Evolutionary conservation across 2,329 filamentous ascomycete genomes (phyloP).

Genomic region (Fusarium verrucosum): DNA sequence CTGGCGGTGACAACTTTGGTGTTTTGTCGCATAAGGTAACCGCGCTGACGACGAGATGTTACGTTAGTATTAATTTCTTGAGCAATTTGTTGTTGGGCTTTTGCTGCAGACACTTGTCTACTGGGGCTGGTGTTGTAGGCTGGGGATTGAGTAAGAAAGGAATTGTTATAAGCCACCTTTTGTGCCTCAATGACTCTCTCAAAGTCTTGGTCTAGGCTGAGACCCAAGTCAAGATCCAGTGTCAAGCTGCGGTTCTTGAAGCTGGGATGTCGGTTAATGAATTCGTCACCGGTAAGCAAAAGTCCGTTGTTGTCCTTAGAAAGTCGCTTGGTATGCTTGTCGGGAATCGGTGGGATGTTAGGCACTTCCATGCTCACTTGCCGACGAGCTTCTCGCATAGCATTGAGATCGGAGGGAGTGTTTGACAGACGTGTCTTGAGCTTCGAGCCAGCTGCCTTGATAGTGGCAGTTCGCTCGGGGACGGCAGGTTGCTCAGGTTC

Average conservation of each 20-base stretch:
- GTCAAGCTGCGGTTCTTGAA: constrained; percentile 86
- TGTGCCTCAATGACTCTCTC: constrained; percentile 94
- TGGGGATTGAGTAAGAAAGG: constrained; percentile 36
- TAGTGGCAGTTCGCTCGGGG: constrained; percentile 85
- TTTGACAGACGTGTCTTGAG: constrained; percentile 90
- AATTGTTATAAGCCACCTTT: constrained; percentile 73
- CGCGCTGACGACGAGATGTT: constrained; percentile 78
- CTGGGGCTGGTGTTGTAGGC: constrained; percentile 39
- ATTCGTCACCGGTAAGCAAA: constrained; percentile 51
- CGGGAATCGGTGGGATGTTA: constrained; percentile 67
- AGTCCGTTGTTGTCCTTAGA: constrained; percentile 59
- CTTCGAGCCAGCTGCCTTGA: constrained; percentile 86
- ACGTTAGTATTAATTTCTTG: constrained; percentile 67
- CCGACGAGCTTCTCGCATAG: constrained; percentile 87
- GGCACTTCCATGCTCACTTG: constrained; percentile 82
- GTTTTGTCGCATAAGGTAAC: constrained; percentile 98
- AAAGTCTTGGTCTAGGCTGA: constrained; percentile 91
- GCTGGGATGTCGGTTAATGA: constrained; percentile 72
- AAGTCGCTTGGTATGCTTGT: constrained; percentile 65
- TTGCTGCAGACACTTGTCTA: constrained; percentile 58
- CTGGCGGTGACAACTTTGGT: constrained; percentile 97
- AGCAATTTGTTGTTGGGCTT: constrained; percentile 7
- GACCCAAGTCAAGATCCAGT: constrained; percentile 80
- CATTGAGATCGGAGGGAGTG: constrained; percentile 82
- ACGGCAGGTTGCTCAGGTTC: constrained; percentile 65